Conservation (phyloP, 257 asterid species). For the Paulownia fortunei region DNA sequence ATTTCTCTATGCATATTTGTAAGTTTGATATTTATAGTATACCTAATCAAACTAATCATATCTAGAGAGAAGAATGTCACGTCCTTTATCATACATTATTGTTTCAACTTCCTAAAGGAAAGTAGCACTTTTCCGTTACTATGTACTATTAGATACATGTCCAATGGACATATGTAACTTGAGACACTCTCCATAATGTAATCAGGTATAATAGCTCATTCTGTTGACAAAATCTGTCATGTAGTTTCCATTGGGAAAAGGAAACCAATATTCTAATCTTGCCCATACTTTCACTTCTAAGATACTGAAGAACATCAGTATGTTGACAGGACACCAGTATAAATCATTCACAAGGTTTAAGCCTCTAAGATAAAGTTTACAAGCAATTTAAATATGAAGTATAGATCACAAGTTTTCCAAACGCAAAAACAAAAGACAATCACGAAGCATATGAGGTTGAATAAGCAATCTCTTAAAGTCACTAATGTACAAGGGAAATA, state of each 20-base stretch:
- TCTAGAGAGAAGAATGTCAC: not conserved
- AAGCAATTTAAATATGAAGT: not conserved
- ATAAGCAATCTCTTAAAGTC: conserved; percentile 4
- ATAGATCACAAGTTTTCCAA: not conserved
- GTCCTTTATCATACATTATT: not conserved
- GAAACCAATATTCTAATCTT: not conserved
- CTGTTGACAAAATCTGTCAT: not conserved
- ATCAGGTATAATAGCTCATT: not conserved
- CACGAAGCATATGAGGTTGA: not conserved
- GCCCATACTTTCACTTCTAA: conserved; percentile 5
- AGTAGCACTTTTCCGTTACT: not conserved
- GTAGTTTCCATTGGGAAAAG: not conserved
- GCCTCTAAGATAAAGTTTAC: not conserved
- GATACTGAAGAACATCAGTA: not conserved
- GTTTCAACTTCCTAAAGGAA: not conserved
- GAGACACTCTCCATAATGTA: too few relatives aligned
- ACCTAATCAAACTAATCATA: not conserved
- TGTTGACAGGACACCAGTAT: not conserved
- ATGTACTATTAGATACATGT: not conserved
- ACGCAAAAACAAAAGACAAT: not conserved
- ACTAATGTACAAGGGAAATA: conserved; percentile 5
- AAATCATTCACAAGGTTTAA: not conserved
- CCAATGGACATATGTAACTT: not conserved
- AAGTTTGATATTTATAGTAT: not conserved
- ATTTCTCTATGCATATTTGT: not conserved